A percentile compares a stretch with the other conserved stretches of the same genome.
These are phyloP conservation scores for Phaeotremella fagi DNA, from an alignment of 768 basidiomycete species.

Conservation along the genomic window DNA sequence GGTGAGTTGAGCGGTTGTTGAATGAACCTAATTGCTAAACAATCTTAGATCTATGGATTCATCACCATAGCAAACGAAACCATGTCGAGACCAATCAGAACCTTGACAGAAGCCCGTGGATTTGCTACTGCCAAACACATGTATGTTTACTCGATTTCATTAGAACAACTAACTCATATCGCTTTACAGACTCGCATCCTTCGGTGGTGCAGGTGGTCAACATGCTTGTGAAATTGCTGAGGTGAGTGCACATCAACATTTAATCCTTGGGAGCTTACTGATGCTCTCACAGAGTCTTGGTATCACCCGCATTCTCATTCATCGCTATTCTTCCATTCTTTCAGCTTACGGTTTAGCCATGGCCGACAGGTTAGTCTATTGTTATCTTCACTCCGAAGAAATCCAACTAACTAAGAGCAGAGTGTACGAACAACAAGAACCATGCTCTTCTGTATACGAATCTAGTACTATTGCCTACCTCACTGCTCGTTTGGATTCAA, in stretches of 20 bases:
- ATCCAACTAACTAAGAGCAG: no score
- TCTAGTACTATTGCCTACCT: conserved; percentile 59
- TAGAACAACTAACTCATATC: conserved; percentile 2
- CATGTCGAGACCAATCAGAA: conserved; percentile 88
- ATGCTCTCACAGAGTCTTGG: background rate
- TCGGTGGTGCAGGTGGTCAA: conserved; percentile 49
- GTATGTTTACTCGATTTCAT: conserved; percentile 40
- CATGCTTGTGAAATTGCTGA: conserved; percentile 42
- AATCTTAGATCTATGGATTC: conserved; percentile 53
- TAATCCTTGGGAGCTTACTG: background rate
- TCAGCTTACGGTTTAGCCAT: conserved; percentile 84
- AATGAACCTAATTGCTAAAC: background rate
- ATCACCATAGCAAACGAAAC: conserved; percentile 99
- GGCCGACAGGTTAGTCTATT: conserved; percentile 49
- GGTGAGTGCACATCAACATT: conserved; percentile 2
- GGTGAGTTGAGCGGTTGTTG: conserved; percentile 30
- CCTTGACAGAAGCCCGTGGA: conserved; percentile 83
- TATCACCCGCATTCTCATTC: conserved; percentile 18
- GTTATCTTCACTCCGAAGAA: conserved; percentile 56
- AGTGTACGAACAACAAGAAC: conserved; percentile 71
- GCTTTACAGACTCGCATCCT: conserved; percentile 35
- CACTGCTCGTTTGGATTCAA: conserved; percentile 62
- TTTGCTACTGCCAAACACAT: conserved; percentile 73
- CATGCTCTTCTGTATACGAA: conserved; percentile 69
- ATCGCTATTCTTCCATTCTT: conserved; percentile 80